phyloP scores from a whole-genome alignment of 1,284 basidiomycete species.

The Sporisorium iseilematis-ciliati region DNA sequence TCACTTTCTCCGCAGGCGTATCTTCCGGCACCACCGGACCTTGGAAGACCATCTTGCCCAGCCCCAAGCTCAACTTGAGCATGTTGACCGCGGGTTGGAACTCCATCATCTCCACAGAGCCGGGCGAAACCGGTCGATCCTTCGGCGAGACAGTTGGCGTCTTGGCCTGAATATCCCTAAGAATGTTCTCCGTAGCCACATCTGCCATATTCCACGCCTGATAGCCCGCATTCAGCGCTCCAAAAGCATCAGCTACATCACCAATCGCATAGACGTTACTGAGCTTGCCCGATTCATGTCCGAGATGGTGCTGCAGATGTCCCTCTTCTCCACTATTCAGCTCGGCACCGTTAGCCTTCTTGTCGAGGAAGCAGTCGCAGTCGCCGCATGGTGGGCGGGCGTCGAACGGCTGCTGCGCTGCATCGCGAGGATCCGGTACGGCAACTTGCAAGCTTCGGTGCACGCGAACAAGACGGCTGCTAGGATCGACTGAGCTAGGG shows the following conservation, averaged over 20 bases:
- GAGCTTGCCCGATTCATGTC: constrained; percentile 33
- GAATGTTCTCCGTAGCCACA: constrained; percentile 65
- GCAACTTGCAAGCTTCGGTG: constrained; percentile 64
- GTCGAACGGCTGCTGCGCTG: constrained; percentile 59
- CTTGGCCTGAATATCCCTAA: constrained; percentile 52
- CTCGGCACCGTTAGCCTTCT: constrained; percentile 54
- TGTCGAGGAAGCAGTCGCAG: constrained; percentile 69
- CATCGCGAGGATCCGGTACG: constrained; percentile 55
- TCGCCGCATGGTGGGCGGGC: constrained; percentile 64
- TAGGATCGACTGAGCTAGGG: constrained; percentile 61
- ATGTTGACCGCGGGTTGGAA: constrained; percentile 63
- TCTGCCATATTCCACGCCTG: constrained; percentile 70
- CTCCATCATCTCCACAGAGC: constrained; percentile 29
- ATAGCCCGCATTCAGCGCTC: constrained; percentile 68
- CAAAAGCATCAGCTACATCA: constrained; percentile 68
- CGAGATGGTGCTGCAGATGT: constrained; percentile 27
- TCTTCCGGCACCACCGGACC: constrained; percentile 46
- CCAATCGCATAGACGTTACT: constrained; percentile 67
- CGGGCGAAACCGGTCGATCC: background rate
- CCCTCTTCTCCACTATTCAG: constrained; percentile 22
- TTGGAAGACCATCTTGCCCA: constrained; percentile 65
- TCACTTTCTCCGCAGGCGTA: constrained; percentile 20
- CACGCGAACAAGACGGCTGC: constrained; percentile 60
- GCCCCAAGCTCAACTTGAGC: constrained; percentile 64
- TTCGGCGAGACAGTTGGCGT: constrained; percentile 9